Evolutionary conservation across 768 basidiomycete genomes (phyloP), one percentile per base, ranked within the genome.

Genomic region (Auriscalpium microsporum): DNA sequence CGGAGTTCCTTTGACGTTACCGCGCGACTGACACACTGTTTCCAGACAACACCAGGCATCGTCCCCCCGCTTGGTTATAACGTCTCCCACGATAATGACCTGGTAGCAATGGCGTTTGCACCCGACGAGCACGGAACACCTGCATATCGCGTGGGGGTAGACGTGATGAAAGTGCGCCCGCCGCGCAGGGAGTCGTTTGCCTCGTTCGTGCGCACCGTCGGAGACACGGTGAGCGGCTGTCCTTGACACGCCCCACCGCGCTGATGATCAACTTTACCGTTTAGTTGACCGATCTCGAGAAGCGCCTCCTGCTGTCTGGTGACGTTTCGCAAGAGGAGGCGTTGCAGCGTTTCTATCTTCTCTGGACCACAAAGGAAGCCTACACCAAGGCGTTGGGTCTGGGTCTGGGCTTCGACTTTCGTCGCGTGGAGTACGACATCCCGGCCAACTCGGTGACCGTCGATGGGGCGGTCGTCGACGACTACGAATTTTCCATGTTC

Each of bases 291-390:
- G 53, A 64, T 1, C 57, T 62, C 17, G 78, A 80, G 58, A 67
- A 62, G 53, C 54, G 50, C 5, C 44, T 64, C 5, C 58, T 76
- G 45, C 63, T 71, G 13, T 59, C 61, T n/a, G 46, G 57, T 7
- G 71, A 74, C 10, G 63, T 76, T 8, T 68, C 79, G 28, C 67
- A 76, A 56, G 65, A 70, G 8, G 81, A 84, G 57, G 78, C 75
- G 3, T 69, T 87, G n/a, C 72, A 73, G 45, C 71, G 73, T 14
- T 87, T 93, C 67, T 90, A 86, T 64, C 84, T 84, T 76, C 80
- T 90, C 59, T 94, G 91, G 91, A 92, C 92, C 8, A 70, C 90
- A 66, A 94, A 94, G 69, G 91, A 94, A 67, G 90, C 92, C 4
- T 93, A 92, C 67, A 90, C 88, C 7, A 94, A 94, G 70, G 88